Evolutionary conservation across 306 rosid genomes (phyloP).

Genomic region (Cicer cuneatum): DNA sequence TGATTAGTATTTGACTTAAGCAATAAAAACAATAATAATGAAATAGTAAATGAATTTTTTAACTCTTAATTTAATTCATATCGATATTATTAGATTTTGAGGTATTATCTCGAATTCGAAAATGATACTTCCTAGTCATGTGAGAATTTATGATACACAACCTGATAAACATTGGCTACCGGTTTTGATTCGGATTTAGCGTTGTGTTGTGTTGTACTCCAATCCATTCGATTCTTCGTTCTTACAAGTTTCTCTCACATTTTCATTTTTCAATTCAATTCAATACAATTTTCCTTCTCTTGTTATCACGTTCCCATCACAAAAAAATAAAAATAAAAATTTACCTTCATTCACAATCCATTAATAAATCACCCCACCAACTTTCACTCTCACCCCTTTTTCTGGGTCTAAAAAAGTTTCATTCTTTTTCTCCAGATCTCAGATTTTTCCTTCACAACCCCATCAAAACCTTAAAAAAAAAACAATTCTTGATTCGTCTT

Average conservation of each 20-base stretch:
- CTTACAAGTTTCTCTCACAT: constrained; percentile 20
- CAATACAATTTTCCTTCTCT: background rate
- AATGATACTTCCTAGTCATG: too few relatives aligned
- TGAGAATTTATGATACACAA: background rate
- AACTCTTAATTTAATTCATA: too few relatives aligned
- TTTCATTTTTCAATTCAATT: background rate
- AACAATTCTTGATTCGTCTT: background rate
- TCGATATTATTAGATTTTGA: too few relatives aligned
- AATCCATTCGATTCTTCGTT: constrained; percentile 22
- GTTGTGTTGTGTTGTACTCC: background rate
- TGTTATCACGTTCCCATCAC: constrained; percentile 54
- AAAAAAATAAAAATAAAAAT: background rate
- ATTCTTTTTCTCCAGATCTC: constrained; percentile 50
- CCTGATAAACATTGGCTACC: constrained; percentile 37
- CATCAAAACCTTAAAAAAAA: background rate
- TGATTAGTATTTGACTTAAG: too few relatives aligned
- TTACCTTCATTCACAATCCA: constrained; percentile 52
- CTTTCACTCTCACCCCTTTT: constrained; percentile 49
- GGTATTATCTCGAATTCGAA: too few relatives aligned
- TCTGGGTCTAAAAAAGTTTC: constrained; percentile 18
- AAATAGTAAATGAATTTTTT: too few relatives aligned
- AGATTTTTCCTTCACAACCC: background rate
- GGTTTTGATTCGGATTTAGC: constrained; percentile 22
- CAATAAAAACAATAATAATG: too few relatives aligned
- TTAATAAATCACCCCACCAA: constrained; percentile 48